A percentile compares a stretch with the other conserved stretches of the same genome.
phyloP scores from a whole-genome alignment of 805 yeast genomes.

The Nakazawaea ernobii region DNA sequence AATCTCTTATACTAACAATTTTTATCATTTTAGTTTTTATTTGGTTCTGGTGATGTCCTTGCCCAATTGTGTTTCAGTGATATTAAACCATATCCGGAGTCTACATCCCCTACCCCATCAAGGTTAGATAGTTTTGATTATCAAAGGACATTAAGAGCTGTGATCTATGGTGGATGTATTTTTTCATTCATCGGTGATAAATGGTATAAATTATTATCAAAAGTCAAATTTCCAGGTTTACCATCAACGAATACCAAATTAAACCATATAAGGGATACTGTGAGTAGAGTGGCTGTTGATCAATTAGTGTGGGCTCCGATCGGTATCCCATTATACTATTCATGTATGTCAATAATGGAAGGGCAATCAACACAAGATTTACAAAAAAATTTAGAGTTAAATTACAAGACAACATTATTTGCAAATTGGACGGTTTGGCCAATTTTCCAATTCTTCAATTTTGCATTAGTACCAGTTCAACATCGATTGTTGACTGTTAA shows the following conservation, averaged over 20 bases:
- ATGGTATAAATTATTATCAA: conserved; percentile 57
- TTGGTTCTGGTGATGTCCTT: conserved; percentile 69
- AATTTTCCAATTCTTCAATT: conserved; percentile 71
- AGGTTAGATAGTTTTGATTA: conserved; percentile 35
- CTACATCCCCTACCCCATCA: background rate
- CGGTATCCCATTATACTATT: conserved; percentile 66
- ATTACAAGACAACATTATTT: conserved; percentile 61
- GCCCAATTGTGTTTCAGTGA: conserved; percentile 57
- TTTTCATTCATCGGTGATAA: conserved; percentile 72
- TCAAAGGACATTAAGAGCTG: conserved; percentile 55
- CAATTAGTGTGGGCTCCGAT: conserved; percentile 76
- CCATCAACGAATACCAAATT: conserved; percentile 14
- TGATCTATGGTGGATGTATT: conserved; percentile 62
- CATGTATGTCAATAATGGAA: conserved; percentile 65
- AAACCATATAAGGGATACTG: conserved; percentile 26
- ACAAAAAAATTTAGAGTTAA: conserved; percentile 35
- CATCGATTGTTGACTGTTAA: conserved; percentile 67
- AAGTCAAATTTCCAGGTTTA: conserved; percentile 31
- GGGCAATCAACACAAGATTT: conserved; percentile 36
- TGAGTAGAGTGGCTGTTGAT: conserved; percentile 57
- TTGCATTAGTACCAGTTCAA: conserved; percentile 67
- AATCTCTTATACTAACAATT: background rate
- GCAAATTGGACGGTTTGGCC: conserved; percentile 94
- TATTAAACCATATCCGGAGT: conserved; percentile 12
- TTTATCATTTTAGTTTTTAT: conserved; percentile 28